A percentile compares a stretch with the other conserved stretches of the same genome.
Conservation (phyloP, 2,329 filamentous ascomycete genomes). For the Lasiodiplodia theobromae region DNA sequence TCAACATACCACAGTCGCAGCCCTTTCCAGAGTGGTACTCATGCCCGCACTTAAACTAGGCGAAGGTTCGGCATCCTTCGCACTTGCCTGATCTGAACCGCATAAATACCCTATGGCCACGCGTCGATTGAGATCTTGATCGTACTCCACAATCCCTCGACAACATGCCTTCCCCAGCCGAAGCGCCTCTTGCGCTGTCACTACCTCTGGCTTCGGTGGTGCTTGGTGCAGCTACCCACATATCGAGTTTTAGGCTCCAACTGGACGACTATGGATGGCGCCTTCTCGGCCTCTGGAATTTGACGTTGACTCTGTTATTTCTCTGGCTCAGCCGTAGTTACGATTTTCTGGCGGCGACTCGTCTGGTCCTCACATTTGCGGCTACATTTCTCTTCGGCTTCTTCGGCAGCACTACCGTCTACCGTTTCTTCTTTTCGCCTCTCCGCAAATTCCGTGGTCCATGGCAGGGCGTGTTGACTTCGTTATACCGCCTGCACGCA, state of each 20-base stretch:
- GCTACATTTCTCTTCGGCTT: slow-evolving; percentile 32
- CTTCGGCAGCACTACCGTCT: slow-evolving; percentile 44
- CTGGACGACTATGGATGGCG: slow-evolving; percentile 24
- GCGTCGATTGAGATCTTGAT: background rate
- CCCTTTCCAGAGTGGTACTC: background rate
- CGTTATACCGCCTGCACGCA: slow-evolving; percentile 11
- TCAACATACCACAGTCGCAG: background rate
- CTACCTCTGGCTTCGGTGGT: slow-evolving; percentile 14
- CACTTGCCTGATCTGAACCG: background rate
- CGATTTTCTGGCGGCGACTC: background rate
- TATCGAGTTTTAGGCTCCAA: slow-evolving; percentile 8
- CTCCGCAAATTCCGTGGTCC: slow-evolving; percentile 37
- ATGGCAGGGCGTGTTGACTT: slow-evolving; percentile 21
- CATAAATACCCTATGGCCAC: slow-evolving; percentile 16
- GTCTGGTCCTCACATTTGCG: slow-evolving; percentile 15
- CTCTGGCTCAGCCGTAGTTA: slow-evolving; percentile 11
- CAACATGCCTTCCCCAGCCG: slow-evolving; percentile 8
- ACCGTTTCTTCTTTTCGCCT: slow-evolving; percentile 51
- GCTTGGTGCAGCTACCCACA: slow-evolving; percentile 3
- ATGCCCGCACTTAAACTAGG: background rate
- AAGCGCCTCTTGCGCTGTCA: slow-evolving; percentile 8
- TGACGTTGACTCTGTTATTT: slow-evolving; percentile 1
- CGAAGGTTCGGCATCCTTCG: background rate
- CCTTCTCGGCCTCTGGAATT: slow-evolving; percentile 21
- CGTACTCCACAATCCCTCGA: background rate